Conservation (phyloP, 2,329 filamentous ascomycete genomes). For the Elsinoe perseae region DNA sequence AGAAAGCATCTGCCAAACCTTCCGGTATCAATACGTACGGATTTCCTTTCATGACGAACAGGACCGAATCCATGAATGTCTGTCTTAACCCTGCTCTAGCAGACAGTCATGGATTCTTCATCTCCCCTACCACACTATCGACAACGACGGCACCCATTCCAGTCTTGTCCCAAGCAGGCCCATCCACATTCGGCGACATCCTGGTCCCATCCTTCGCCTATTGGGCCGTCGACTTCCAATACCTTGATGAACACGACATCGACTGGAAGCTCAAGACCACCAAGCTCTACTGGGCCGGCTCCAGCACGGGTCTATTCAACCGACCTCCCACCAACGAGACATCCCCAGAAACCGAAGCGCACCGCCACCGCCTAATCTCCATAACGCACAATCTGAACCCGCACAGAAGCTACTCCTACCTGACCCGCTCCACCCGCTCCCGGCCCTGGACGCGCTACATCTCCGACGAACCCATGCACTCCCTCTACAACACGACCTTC, state of each 20-base stretch:
- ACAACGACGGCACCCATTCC: slow-evolving; percentile 39
- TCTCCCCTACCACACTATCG: slow-evolving; percentile 38
- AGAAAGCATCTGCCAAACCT: not conserved
- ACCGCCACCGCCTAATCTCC: slow-evolving; percentile 43
- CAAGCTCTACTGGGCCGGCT: slow-evolving; percentile 52
- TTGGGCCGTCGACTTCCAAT: slow-evolving; percentile 33
- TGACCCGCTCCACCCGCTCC: slow-evolving; percentile 18
- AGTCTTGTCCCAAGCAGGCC: slow-evolving; percentile 40
- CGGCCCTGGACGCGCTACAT: slow-evolving; percentile 17
- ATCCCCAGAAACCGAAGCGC: slow-evolving; percentile 30
- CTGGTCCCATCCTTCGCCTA: slow-evolving; percentile 47
- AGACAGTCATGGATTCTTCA: slow-evolving; percentile 40
- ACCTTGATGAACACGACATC: slow-evolving; percentile 36
- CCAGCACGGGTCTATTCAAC: slow-evolving; percentile 42
- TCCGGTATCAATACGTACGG: slow-evolving; percentile 2
- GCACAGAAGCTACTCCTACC: slow-evolving; percentile 18
- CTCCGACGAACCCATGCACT: slow-evolving; percentile 29
- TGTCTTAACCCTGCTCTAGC: slow-evolving; percentile 42
- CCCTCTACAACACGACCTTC: slow-evolving; percentile 41
- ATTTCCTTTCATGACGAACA: slow-evolving; percentile 5
- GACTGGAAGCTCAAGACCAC: slow-evolving; percentile 45
- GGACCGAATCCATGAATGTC: slow-evolving; percentile 28
- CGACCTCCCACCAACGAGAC: slow-evolving; percentile 17
- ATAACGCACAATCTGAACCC: slow-evolving; percentile 29
- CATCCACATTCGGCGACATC: slow-evolving; percentile 42